Conservation (phyloP, 2,329 filamentous ascomycete species). For the Calonectria hawksworthii region DNA sequence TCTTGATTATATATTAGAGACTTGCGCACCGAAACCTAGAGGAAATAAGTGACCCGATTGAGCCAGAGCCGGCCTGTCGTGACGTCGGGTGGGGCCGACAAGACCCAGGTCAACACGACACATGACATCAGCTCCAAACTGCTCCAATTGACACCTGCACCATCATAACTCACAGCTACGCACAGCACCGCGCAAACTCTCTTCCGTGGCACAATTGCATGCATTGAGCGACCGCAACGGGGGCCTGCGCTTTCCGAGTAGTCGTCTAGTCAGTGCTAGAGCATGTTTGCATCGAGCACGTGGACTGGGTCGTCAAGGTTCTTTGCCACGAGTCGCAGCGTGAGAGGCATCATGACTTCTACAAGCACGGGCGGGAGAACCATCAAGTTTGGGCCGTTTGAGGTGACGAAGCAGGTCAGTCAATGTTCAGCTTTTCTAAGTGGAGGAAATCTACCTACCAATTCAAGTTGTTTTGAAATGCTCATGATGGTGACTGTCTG, state of each 20-base stretch:
- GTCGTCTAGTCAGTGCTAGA: constrained; percentile 11
- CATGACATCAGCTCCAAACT: constrained; percentile 39
- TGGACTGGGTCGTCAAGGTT: constrained; percentile 23
- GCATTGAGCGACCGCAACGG: background rate
- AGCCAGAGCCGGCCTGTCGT: constrained; percentile 2
- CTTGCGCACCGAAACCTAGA: background rate
- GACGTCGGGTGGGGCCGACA: constrained; percentile 12
- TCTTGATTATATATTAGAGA: background rate
- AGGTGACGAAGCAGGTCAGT: constrained; percentile 80
- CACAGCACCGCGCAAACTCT: background rate
- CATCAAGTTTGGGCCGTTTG: constrained; percentile 81
- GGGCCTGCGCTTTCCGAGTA: background rate
- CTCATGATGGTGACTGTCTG: background rate
- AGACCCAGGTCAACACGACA: background rate
- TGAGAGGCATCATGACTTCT: constrained; percentile 49
- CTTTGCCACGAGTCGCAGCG: constrained; percentile 24
- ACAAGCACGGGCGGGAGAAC: constrained; percentile 40
- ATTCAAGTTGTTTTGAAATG: background rate
- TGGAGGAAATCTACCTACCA: background rate
- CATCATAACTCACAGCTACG: background rate
- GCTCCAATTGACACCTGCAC: constrained; percentile 6
- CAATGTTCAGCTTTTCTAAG: background rate
- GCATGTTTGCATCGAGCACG: constrained; percentile 39
- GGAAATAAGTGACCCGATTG: background rate
- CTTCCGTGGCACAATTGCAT: background rate